Evolutionary conservation across 2,329 filamentous ascomycete species (phyloP).

Genomic region (Graphium sp.): DNA sequence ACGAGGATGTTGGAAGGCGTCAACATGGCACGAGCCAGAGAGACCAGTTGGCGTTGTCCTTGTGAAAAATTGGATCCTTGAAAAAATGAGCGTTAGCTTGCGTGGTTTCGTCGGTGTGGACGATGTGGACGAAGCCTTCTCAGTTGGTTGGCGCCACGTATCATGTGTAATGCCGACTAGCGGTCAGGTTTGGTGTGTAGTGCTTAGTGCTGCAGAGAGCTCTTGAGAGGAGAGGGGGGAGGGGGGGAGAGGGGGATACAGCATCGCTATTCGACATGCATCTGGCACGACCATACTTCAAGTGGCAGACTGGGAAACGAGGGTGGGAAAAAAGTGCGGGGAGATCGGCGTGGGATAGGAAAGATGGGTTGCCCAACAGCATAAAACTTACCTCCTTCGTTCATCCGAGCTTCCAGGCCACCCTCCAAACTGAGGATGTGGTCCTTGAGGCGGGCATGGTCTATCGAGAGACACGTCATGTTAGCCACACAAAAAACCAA

Average conservation of each 20-base stretch:
- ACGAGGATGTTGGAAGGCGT: constrained; percentile 95
- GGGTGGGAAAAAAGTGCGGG: background rate
- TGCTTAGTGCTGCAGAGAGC: no score
- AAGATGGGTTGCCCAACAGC: constrained; percentile 2
- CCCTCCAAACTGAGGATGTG: constrained; percentile 77
- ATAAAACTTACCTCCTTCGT: constrained; percentile 70
- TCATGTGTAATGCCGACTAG: no score
- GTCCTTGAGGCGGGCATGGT: constrained; percentile 86
- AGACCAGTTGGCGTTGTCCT: constrained; percentile 87
- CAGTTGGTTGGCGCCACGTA: no score
- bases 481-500: no score
- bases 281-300: no score
- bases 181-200: no score
- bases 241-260: no score
- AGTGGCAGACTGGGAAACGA: no score
- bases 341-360: constrained; percentile 1
- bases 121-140: no score
- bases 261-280: no score
- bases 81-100: constrained; percentile 3
- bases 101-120: background rate
- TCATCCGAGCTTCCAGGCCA: constrained; percentile 73
- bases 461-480: constrained; percentile 35
- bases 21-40: constrained; percentile 79
- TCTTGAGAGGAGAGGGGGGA: no score
- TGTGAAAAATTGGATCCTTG: constrained; percentile 86